Evolutionary conservation across 306 rosid genomes (phyloP), one percentile per base, ranked within the genome.

Genomic region (Arachis stenosperma): DNA sequence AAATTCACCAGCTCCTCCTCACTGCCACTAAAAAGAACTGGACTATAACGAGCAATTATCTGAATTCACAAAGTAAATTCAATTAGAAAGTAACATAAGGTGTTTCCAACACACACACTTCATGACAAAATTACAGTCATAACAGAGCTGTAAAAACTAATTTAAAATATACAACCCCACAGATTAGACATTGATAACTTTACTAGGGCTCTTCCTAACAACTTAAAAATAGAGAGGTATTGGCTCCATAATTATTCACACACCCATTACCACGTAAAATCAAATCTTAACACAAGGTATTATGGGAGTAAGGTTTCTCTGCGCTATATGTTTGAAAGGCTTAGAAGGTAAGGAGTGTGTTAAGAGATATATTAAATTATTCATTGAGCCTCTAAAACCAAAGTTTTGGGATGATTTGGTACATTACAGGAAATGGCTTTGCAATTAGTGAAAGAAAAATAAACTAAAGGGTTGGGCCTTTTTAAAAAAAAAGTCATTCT

Each of bases 11-110:
- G 88, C 75, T 84, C 90, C 83, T 86, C 95, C 83, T 88, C 99
- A 62, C 83, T 78, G 58, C 96, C 96, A 79, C 82, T 64, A 52
- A 94, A 84, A 79, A 94, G 87, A 64, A 83, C 59, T 44, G 99
- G 98, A 83, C 95, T 76, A 69, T 81, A 91, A 73, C 91, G 90
- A 65, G 98, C 95, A 85, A 94, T 88, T 74, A 88, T 77, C 99
- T 94, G 96, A 79, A 78, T 67, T 75, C 52, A 77, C 69, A 2
- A 50, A 69, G 58, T 60, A 10, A 61, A 46, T 63, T 62, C 2
- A 64, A 73, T 68, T 37, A 47, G 3, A 54, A 67, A 75, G 80
- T 76, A 68, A 43, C 71, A 73, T 43, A 72, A 62, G 60, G 44
- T 37, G 12, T 39, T 53, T 57, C 62, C 47, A 65, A 30, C 61